These are phyloP conservation scores for Colletotrichum euphorbiae DNA, from an alignment of 2,329 filamentous ascomycete species.

Conservation along the genomic window DNA sequence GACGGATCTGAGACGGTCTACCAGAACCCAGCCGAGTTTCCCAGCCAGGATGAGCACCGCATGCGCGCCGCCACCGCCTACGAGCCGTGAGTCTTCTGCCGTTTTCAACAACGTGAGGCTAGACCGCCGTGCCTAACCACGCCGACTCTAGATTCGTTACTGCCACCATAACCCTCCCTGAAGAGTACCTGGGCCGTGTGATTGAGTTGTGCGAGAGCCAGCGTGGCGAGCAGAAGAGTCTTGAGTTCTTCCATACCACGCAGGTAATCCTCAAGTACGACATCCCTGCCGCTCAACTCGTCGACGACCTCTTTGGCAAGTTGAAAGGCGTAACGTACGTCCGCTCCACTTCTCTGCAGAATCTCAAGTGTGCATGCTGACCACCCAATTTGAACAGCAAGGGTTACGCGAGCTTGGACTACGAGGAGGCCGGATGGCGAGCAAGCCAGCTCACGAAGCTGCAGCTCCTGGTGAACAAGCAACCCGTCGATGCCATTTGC, in stretches of 20 bases:
- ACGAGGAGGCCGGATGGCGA: constrained; percentile 93
- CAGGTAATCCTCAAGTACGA: constrained; percentile 97
- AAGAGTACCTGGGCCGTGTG: constrained; percentile 92
- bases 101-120: no score
- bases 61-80: constrained; percentile 58
- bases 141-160: constrained; percentile 68
- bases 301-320: constrained; percentile 98
- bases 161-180: constrained; percentile 89
- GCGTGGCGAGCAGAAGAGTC: constrained; percentile 85
- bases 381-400: constrained; percentile 60
- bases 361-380: background rate
- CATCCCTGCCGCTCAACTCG: constrained; percentile 86
- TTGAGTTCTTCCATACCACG: constrained; percentile 90
- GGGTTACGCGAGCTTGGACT: constrained; percentile 95
- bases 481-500: constrained; percentile 93
- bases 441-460: constrained; percentile 86
- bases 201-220: constrained; percentile 95
- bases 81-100: constrained; percentile 60
- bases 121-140: constrained; percentile 11
- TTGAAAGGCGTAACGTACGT: constrained; percentile 83
- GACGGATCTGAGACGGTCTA: constrained; percentile 84
- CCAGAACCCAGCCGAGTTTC: constrained; percentile 89
- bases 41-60: constrained; percentile 69
- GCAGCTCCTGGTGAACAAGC: constrained; percentile 92
- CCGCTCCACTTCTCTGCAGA: background rate